A percentile compares a stretch with the other conserved stretches of the same genome.
Evolutionary conservation across 2,329 filamentous ascomycete genomes (phyloP).

Genomic region (Lecanoromycetidae sp.): DNA sequence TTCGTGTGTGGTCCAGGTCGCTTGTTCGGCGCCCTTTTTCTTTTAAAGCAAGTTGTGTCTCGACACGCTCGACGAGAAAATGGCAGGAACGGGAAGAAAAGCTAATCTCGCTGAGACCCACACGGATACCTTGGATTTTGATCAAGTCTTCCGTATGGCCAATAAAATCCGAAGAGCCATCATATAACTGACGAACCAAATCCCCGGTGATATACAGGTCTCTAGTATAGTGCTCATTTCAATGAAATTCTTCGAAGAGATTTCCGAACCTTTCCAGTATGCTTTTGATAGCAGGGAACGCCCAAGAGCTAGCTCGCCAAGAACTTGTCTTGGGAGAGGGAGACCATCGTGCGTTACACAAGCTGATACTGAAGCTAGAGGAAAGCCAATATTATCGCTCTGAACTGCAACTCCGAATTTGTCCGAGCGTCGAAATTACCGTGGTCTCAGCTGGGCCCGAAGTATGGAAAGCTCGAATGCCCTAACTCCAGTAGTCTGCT

Average conservation of each 20-base stretch:
- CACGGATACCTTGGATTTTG: slow-evolving; percentile 28
- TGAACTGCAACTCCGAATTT: slow-evolving; percentile 22
- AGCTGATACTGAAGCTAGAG: slow-evolving; percentile 24
- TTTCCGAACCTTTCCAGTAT: slow-evolving; percentile 22
- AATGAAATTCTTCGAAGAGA: slow-evolving; percentile 17
- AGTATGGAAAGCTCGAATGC: slow-evolving; percentile 28
- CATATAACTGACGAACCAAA: slow-evolving; percentile 21
- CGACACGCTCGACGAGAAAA: slow-evolving; percentile 24
- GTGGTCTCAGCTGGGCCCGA: slow-evolving; percentile 32
- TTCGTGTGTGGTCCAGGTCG: slow-evolving; percentile 5
- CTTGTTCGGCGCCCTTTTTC: not conserved
- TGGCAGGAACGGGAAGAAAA: slow-evolving; percentile 26
- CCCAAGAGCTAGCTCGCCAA: slow-evolving; percentile 29
- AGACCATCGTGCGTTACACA: slow-evolving; percentile 22
- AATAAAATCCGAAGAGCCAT: slow-evolving; percentile 23
- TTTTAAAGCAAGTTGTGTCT: slow-evolving; percentile 21
- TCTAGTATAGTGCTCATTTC: slow-evolving; percentile 18
- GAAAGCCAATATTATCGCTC: slow-evolving; percentile 26
- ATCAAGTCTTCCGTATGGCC: slow-evolving; percentile 27
- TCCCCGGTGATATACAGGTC: slow-evolving; percentile 17
- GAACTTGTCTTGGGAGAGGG: slow-evolving; percentile 22
- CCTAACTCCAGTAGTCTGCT: slow-evolving; percentile 28
- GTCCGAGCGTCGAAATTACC: slow-evolving; percentile 25
- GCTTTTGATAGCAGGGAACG: slow-evolving; percentile 27
- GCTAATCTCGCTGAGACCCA: slow-evolving; percentile 26